A percentile compares a stretch with the other conserved stretches of the same genome.
Evolutionary conservation across 208 protist genomes (phyloP).

Genomic region (Crithidia thermophila): DNA sequence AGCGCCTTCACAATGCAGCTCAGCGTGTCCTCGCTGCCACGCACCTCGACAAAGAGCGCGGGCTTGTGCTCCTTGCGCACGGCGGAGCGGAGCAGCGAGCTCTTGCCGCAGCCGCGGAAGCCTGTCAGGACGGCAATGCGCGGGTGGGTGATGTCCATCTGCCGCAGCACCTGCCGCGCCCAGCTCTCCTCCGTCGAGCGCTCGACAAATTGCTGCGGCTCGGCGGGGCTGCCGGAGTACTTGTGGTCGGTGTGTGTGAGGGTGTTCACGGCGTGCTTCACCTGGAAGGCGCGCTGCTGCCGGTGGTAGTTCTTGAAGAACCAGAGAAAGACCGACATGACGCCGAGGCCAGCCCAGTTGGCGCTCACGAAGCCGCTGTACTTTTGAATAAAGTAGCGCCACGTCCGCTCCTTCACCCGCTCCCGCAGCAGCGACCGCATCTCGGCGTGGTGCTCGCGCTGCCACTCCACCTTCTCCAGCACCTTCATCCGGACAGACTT

Average conservation of each 20-base stretch:
- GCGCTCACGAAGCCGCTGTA: constrained; percentile 76
- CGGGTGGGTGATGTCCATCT: constrained; percentile 68
- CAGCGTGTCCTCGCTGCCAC: constrained; percentile 73
- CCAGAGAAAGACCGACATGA: constrained; percentile 74
- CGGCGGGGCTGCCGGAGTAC: constrained; percentile 12
- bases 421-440: constrained; percentile 61
- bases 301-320: constrained; percentile 69
- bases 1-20: constrained; percentile 64
- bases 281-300: constrained; percentile 59
- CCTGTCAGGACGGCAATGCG: constrained; percentile 70
- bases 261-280: constrained; percentile 71
- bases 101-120: constrained; percentile 63
- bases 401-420: constrained; percentile 62
- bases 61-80: constrained; percentile 79
- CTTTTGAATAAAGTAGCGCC: constrained; percentile 74
- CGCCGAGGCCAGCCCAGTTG: constrained; percentile 59
- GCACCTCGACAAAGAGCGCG: constrained; percentile 77
- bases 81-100: constrained; percentile 60
- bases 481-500: constrained; percentile 52
- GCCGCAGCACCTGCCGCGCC: constrained; percentile 67
- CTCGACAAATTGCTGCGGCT: constrained; percentile 41
- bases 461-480: constrained; percentile 72
- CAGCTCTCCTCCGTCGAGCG: constrained; percentile 73
- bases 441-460: constrained; percentile 58
- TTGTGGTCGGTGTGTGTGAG: constrained; percentile 47